Base-by-base conservation (phyloP, 495 filamentous ascomycete species). In the Penicillium herquei region DNA sequence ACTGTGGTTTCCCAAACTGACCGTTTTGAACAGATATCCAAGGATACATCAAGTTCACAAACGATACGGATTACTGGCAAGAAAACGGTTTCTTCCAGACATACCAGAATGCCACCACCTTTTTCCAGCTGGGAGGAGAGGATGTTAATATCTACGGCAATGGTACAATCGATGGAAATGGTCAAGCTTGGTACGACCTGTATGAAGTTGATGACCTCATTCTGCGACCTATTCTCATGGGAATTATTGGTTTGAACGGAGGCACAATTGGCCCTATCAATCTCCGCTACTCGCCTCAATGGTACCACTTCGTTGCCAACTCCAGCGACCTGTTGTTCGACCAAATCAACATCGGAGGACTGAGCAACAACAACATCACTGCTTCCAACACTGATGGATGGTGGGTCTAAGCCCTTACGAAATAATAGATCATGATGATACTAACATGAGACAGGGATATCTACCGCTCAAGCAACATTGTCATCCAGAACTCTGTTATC, bases 351-450 rank as follows among this genome's bases (percentile, higher is more conserved):
- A 89, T 91, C 54, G 68, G 71, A 7, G 83, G 81, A 8, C 72
- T 60, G 35, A 84, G 78, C 56, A 74, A 56, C 21, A 84, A 76
- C 59, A 66, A 70, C 18, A 75, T 80, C 54, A 65, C 68, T 33
- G 82, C 84, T 30, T 88, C 87, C 77, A 88, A 87, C 40, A 85
- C 83, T 14, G 86, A 88, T 67, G 85, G 84, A 39, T 87, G 84
- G 86, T 74, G 51, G 43, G 62, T 52, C 1, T 21, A 26, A 26
- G 21, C 13, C 14, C 13, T 53, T 2, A 13, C 13, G 10, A 32
- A 3, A 12, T 3, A 10, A 8, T 39, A 8, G n/a, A 37, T 7
- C 35, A 30, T 46, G 49, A 30, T 46, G 52, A 16, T 26, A 49
- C 30, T 52, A 30, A 47, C 31, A 10, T 47, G 3, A 4, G 7